Evolutionary conservation across 202 grass and related monocot species (phyloP).

Genomic region (Alloteropsis angusta): DNA sequence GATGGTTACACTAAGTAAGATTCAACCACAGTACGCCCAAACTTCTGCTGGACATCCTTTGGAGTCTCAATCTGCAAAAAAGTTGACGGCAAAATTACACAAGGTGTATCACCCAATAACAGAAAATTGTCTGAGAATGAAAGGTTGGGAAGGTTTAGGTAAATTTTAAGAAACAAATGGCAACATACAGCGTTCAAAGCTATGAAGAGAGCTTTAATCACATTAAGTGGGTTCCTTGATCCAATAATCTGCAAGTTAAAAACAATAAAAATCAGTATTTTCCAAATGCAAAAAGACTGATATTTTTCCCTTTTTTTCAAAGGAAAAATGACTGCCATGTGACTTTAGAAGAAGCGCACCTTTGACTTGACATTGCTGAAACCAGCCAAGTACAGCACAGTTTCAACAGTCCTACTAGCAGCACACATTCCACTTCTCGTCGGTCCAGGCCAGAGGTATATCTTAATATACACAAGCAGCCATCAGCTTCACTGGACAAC

Average conservation of each 20-base stretch:
- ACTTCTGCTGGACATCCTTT: slow-evolving; percentile 93
- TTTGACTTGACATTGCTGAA: slow-evolving; percentile 86
- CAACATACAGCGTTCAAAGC: slow-evolving; percentile 71
- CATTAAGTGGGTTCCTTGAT: slow-evolving; percentile 87
- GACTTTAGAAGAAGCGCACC: slow-evolving; percentile 26
- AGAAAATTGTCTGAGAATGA: background rate
- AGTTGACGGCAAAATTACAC: background rate
- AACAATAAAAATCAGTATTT: background rate
- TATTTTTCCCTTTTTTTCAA: background rate
- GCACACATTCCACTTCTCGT: slow-evolving; percentile 62
- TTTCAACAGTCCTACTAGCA: slow-evolving; percentile 71
- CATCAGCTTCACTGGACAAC: background rate
- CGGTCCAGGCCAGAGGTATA: slow-evolving; percentile 86
- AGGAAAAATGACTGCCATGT: background rate
- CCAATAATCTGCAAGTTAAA: slow-evolving; percentile 62
- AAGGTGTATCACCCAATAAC: background rate
- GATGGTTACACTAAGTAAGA: slow-evolving; percentile 51
- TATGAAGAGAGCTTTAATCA: slow-evolving; percentile 91
- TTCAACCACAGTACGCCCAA: slow-evolving; percentile 85
- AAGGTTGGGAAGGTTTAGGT: background rate
- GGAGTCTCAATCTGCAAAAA: slow-evolving; percentile 81
- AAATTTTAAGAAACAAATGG: background rate
- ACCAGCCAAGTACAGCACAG: slow-evolving; percentile 73
- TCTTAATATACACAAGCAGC: slow-evolving; percentile 31
- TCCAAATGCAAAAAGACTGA: background rate